Evolutionary conservation across 495 filamentous ascomycete species (phyloP), one percentile per base, ranked within the genome.

Genomic region (Paragyromitra xinjiangensis): DNA sequence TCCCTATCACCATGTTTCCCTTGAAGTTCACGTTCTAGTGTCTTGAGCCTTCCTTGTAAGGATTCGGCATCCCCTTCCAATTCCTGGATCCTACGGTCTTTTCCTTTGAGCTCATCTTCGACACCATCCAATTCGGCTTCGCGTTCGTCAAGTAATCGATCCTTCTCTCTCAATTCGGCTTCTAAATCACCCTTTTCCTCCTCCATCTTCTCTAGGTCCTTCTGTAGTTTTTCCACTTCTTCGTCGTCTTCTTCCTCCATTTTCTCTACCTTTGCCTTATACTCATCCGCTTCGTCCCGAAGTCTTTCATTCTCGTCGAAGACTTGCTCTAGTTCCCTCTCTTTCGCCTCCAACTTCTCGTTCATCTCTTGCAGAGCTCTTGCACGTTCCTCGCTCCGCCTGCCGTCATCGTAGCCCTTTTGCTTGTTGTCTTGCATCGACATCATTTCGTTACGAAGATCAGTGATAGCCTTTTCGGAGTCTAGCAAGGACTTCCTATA

Each of bases 381-480:
- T 50, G 86, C 87, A 50, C 92, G 69, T 39, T 83, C 78, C 44
- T 83, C 81, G 9, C 82, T 40, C 85, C 83, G 53, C 90, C 89
- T 64, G 89, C 81, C 83, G 45, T 79, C 51, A 19, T 78, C 72
- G n/a, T 82, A 82, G 19, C 73, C 92, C 88, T 73, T 88, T 88
- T 83, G 86, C 73, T 89, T 87, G 69, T 84, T 86, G 70, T 89
- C 90, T 81, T 90, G 90, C 78, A 89, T 88, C 83, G 93, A 92
- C 50, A 91, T 87, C 83, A 92, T 92, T 72, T 97, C 92, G 75
- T 89, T 26, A 34, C 88, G 90, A 55, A 94, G 85, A 69, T 97
- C 93, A 48, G 91, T 81, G 63, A 97, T 81, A 34, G 92, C 93
- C 67, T 91, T 91, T 85, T 98, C 93, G 37, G 93, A 93, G 50